A percentile compares a stretch with the other conserved stretches of the same genome.
These are phyloP conservation scores for Aspergillus nomiae DNA, from an alignment of 2,329 filamentous ascomycete species.

Conservation along the genomic window DNA sequence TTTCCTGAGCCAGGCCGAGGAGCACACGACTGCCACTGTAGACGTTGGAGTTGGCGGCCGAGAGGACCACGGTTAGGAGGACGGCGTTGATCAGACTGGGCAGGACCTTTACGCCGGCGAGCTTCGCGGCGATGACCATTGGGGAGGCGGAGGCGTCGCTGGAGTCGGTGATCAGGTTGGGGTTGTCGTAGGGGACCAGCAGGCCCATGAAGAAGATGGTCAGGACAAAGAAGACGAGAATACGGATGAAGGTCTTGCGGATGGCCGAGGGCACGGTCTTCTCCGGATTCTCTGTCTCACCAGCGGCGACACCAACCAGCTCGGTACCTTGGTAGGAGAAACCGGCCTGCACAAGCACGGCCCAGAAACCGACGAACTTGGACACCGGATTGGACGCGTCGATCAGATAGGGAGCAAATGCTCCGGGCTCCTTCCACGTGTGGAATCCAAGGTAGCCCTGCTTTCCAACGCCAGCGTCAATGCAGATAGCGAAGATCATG, in stretches of 20 bases:
- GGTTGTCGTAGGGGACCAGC: conserved; percentile 65
- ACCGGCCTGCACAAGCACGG: conserved; percentile 45
- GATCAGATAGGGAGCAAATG: conserved; percentile 67
- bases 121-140: conserved; percentile 43
- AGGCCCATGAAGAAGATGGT: conserved; percentile 66
- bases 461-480: conserved; percentile 69
- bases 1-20: conserved; percentile 60
- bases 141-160: conserved; percentile 33
- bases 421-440: conserved; percentile 68
- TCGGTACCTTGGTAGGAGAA: conserved; percentile 62
- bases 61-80: conserved; percentile 41
- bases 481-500: conserved; percentile 73
- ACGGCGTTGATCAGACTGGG: conserved; percentile 41
- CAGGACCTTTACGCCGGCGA: conserved; percentile 35
- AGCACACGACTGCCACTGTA: conserved; percentile 63
- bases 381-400: conserved; percentile 59
- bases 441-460: conserved; percentile 72
- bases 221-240: conserved; percentile 58
- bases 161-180: conserved; percentile 45
- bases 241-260: conserved; percentile 72
- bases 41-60: conserved; percentile 41
- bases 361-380: conserved; percentile 63
- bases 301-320: conserved; percentile 73
- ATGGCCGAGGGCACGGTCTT: conserved; percentile 72
- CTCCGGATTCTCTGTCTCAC: conserved; percentile 70